Base-by-base conservation (phyloP, 2,329 filamentous ascomycete species). In the Nemania sp. region DNA sequence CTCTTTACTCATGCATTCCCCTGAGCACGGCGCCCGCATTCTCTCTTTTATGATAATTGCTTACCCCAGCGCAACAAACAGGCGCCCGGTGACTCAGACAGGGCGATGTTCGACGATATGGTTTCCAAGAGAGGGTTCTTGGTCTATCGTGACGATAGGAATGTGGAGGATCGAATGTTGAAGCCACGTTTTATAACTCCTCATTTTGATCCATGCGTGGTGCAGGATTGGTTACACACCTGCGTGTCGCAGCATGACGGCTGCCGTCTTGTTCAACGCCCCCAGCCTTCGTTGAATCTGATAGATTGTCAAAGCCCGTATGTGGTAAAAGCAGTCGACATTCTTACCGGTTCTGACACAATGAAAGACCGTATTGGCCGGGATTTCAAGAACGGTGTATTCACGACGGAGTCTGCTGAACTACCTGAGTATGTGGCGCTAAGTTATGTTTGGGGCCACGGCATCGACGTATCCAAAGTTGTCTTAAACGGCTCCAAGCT, bases 391-490 rank as follows among this genome's bases (percentile, higher is more conserved):
- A n/a, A n/a, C n/a, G n/a, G n/a, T n/a, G n/a, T n/a, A n/a, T n/a
- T n/a, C n/a, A n/a, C n/a, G n/a, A n/a, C n/a, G n/a, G n/a, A n/a
- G n/a, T n/a, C n/a, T n/a, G n/a, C n/a, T n/a, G n/a, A n/a, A n/a
- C n/a, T n/a, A n/a, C n/a, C n/a, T n/a, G n/a, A n/a, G n/a, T 60
- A 60, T 32, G 54, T 60, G 2, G 53, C 58, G 12, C 35, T 60
- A 13, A 60, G 53, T 21, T 53, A 60, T 17, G 39, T 54, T 7
- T 60, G 53, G 54, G 48, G 58, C 29, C 12, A 15, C n/a, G 18
- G 3, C 5, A 17, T 18, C 13, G 25, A 60, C 13, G 18, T 39
- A 13, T 35, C 37, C 3, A 45, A 20, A 5, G 13, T n/a, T 17
- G 12, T 15, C 4, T 18, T 25, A 18, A 17, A 25, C 32, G 18